Evolutionary conservation across 345 rosid species (phyloP), one percentile per base, ranked within the genome.

Genomic region (Lepidium aucheri): DNA sequence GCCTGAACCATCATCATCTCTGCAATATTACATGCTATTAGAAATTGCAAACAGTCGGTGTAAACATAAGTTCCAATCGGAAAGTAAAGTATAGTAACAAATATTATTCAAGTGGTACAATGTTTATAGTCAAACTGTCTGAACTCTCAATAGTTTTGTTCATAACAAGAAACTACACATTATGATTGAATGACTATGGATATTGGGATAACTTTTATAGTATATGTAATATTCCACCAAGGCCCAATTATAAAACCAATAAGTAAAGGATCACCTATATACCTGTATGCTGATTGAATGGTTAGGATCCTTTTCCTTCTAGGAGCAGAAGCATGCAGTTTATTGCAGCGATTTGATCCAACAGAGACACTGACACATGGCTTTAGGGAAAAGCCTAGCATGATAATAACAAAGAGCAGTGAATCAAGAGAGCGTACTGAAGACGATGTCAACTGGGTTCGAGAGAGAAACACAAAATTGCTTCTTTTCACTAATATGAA

Each of bases 251-350:
- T 11, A 55, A 32, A 3, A 8, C 8, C 4, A 47, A 41, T 8
- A 30, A 41, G 44, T 42, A 57, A 28, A 67, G 39, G 41, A 43
- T 18, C 9, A 60, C 39, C 35, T 53, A 12, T 38, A 53, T 76
- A 85, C 98, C 98, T 84, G 72, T 83, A 77, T 6, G 84, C 75
- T 69, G 98, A 95, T 44, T 78, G 86, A 77, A 89, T 83, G 1
- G 60, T 65, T 56, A 85, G 73, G 22, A 81, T 35, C 63, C 73
- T 84, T 74, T 75, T 79, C 53, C 70, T 82, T 71, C 77, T 76
- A 26, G 84, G 79, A 64, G 78, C 65, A 46, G 83, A 59, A 49
- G 77, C 51, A 35, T 65, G 82, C 67, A 80, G 24, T 44, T 82
- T 82, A 57, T 81, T 53, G 9, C 62, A 60, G 18, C 46, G 69